Percentiles rank a stretch among this genome's conserved stretches.
Conservation (phyloP, 1,139 yeast genomes). For the Sugiyamaella neomexicana region DNA sequence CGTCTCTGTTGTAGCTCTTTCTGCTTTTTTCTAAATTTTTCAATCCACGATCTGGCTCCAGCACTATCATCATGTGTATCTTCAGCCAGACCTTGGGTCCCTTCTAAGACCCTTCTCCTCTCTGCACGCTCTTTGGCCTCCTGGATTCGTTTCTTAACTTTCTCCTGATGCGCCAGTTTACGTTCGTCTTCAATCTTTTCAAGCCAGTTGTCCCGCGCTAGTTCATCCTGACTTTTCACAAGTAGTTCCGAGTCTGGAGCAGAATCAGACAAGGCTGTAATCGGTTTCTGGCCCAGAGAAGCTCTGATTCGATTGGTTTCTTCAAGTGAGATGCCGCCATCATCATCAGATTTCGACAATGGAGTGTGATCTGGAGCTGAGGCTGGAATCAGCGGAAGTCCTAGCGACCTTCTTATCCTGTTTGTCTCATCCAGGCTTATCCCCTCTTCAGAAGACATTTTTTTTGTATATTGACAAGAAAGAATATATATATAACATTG, state of each 20-base stretch:
- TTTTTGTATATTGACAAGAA: neutral
- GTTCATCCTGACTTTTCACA: slow-evolving; percentile 33
- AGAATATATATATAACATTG: neutral
- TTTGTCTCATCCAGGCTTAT: slow-evolving; percentile 41
- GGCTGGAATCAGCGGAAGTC: slow-evolving; percentile 41
- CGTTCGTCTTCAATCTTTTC: slow-evolving; percentile 30
- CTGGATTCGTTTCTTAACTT: slow-evolving; percentile 25
- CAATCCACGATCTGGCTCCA: slow-evolving; percentile 30
- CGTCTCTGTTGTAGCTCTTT: slow-evolving; percentile 20
- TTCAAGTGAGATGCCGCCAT: slow-evolving; percentile 34
- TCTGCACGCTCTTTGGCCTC: slow-evolving; percentile 30
- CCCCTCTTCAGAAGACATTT: slow-evolving; percentile 17
- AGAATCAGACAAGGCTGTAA: slow-evolving; percentile 29
- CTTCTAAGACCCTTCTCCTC: slow-evolving; percentile 32
- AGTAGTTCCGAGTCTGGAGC: slow-evolving; percentile 14
- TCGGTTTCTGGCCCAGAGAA: slow-evolving; percentile 41
- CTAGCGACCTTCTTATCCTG: slow-evolving; percentile 38
- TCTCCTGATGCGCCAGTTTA: slow-evolving; percentile 24
- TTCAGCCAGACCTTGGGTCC: slow-evolving; percentile 31
- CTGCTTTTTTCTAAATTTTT: slow-evolving; percentile 29
- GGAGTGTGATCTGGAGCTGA: neutral
- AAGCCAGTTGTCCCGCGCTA: slow-evolving; percentile 40
- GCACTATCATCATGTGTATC: slow-evolving; percentile 16
- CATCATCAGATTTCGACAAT: neutral
- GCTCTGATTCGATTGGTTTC: slow-evolving; percentile 42